Conservation (phyloP, 2,329 filamentous ascomycete genomes). For the Lachnellula occidentalis region DNA sequence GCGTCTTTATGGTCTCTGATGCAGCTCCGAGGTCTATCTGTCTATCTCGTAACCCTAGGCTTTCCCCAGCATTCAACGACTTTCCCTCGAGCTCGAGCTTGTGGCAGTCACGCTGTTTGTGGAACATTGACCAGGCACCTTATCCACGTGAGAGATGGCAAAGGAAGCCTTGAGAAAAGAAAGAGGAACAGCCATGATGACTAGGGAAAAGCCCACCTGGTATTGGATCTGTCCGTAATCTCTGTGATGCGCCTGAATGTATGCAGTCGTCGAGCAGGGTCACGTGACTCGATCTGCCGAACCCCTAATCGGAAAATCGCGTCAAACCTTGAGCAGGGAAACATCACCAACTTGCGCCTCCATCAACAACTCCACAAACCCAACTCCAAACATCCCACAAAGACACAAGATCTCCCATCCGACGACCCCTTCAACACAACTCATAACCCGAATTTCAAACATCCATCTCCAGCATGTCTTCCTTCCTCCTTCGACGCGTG, state of each 20-base stretch:
- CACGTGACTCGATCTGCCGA: no score
- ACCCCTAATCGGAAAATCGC: background rate
- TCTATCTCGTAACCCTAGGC: background rate
- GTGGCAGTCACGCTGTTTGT: background rate
- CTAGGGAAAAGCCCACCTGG: background rate
- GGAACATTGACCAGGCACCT: background rate
- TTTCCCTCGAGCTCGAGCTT: background rate
- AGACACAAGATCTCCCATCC: background rate
- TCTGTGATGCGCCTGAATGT: background rate
- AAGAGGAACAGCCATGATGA: background rate
- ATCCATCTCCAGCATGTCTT: constrained; percentile 19
- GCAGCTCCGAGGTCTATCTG: no score
- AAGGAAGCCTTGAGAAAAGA: background rate
- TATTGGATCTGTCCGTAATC: background rate
- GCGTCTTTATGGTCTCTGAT: no score
- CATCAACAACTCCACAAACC: background rate
- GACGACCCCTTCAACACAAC: background rate
- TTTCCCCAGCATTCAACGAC: background rate
- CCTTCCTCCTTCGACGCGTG: constrained; percentile 33
- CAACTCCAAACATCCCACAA: background rate
- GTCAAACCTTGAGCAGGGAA: background rate
- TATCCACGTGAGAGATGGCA: background rate
- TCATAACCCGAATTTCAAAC: background rate
- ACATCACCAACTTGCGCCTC: background rate
- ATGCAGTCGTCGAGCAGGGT: background rate